phyloP scores from a whole-genome alignment of 179 eudicot genomes.

The Amaranthus tricolor region DNA sequence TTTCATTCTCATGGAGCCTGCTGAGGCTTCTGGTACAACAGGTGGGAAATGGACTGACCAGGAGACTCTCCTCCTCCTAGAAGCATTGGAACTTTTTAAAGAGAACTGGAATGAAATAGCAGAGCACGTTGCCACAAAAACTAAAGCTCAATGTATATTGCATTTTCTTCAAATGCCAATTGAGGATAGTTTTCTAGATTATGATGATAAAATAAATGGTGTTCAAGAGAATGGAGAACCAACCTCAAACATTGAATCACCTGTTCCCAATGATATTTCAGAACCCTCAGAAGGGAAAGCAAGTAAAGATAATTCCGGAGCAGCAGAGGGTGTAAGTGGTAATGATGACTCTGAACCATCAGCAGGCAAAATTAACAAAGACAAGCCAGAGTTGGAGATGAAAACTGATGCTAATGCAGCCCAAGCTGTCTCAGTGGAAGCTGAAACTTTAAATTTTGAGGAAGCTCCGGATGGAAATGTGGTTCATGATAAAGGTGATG shows the following conservation, averaged over 20 bases:
- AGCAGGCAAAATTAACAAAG: slow-evolving; percentile 31
- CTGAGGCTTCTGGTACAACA: slow-evolving; percentile 82
- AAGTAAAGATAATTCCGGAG: slow-evolving; percentile 29
- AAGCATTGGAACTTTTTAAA: slow-evolving; percentile 85
- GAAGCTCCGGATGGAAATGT: slow-evolving; percentile 37
- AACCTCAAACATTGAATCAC: slow-evolving; percentile 32
- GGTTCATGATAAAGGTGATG: slow-evolving; percentile 38
- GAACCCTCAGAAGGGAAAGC: slow-evolving; percentile 40
- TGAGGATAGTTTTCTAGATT: slow-evolving; percentile 72
- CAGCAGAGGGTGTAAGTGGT: slow-evolving; percentile 29
- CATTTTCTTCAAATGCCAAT: slow-evolving; percentile 99
- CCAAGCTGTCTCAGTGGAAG: slow-evolving; percentile 32
- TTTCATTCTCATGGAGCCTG: slow-evolving; percentile 98
- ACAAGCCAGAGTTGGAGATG: slow-evolving; percentile 24
- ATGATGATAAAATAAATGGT: slow-evolving; percentile 36
- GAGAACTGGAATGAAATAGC: slow-evolving; percentile 99
- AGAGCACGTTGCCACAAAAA: slow-evolving; percentile 98
- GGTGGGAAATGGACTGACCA: slow-evolving; percentile 99
- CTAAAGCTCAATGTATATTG: slow-evolving; percentile 94
- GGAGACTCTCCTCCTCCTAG: slow-evolving; percentile 94
- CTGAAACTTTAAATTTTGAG: slow-evolving; percentile 44
- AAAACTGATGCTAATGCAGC: slow-evolving; percentile 25
- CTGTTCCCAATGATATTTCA: slow-evolving; percentile 44
- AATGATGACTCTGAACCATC: slow-evolving; percentile 41
- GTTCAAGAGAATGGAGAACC: slow-evolving; percentile 45